Percentiles rank a stretch among this genome's conserved stretches.
These are phyloP conservation scores for Lunasporangiospora selenospora DNA, from an alignment of 192 early-diverging fungal genomes.

Conservation along the genomic window DNA sequence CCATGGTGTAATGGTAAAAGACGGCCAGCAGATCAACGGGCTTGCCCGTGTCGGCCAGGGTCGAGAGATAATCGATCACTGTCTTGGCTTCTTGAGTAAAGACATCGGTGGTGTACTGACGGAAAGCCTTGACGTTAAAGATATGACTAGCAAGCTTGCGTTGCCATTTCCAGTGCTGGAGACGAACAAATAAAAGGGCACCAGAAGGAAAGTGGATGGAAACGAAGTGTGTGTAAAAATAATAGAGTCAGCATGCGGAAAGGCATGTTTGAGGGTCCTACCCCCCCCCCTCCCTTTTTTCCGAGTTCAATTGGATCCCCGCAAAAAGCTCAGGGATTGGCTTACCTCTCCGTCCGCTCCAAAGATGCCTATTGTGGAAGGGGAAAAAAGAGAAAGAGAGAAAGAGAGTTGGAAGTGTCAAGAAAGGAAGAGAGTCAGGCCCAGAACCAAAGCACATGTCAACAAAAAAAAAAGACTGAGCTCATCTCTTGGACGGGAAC, in stretches of 20 bases:
- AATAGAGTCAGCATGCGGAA: not conserved
- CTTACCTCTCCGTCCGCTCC: constrained; percentile 31
- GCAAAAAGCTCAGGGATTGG: not conserved
- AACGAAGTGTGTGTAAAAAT: not conserved
- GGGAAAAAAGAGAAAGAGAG: not conserved
- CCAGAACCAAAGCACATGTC: too few relatives aligned
- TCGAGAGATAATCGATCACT: constrained; percentile 17
- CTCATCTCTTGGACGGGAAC: too few relatives aligned
- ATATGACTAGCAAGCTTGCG: constrained; percentile 31
- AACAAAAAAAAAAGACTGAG: too few relatives aligned
- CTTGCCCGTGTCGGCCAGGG: constrained; percentile 17
- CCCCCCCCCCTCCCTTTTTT: not conserved
- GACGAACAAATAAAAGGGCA: not conserved
- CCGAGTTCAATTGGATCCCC: not conserved
- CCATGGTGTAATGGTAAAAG: constrained; percentile 52
- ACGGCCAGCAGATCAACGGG: constrained; percentile 49
- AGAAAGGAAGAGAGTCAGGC: too few relatives aligned
- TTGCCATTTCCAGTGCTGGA: constrained; percentile 42
- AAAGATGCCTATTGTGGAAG: constrained; percentile 19
- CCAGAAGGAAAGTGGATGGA: not conserved
- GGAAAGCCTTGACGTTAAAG: constrained; percentile 38
- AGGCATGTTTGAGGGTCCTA: not conserved
- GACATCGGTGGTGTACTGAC: constrained; percentile 37
- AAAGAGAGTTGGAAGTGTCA: too few relatives aligned
- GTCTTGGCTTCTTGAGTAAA: constrained; percentile 18